Evolutionary conservation across 1,284 basidiomycete genomes (phyloP).

Genomic region (Agroathelia rolfsii): DNA sequence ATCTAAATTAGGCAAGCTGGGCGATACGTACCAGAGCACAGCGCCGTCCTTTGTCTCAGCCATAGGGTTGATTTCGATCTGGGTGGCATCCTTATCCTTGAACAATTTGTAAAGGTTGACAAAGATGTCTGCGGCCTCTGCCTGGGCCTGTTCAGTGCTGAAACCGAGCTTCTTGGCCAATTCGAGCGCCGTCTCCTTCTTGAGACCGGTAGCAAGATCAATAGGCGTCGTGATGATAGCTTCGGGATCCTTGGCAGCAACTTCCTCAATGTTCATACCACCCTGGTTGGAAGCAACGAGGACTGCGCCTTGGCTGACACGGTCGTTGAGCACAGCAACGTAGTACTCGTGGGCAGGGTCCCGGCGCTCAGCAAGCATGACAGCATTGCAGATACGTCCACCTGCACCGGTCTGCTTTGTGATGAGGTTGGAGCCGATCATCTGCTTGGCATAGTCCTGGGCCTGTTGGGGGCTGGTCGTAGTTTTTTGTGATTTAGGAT

Average conservation of each 20-base stretch:
- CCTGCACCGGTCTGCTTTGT: conserved; percentile 97
- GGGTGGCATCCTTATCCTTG: conserved; percentile 98
- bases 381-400: conserved; percentile 92
- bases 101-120: conserved; percentile 94
- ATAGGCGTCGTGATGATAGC: conserved; percentile 97
- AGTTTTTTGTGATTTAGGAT: conserved; percentile 6
- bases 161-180: conserved; percentile 92
- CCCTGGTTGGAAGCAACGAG: conserved; percentile 92
- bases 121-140: conserved; percentile 89
- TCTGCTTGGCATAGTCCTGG: conserved; percentile 79
- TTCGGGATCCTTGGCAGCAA: conserved; percentile 91
- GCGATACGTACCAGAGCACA: conserved; percentile 73
- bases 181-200: conserved; percentile 60
- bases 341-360: conserved; percentile 97
- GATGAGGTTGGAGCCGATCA: conserved; percentile 95
- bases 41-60: conserved; percentile 91
- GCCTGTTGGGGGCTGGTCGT: conserved; percentile 83
- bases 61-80: conserved; percentile 99
- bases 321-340: conserved; percentile 95
- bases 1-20: conserved; percentile 6
- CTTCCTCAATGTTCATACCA: conserved; percentile 99
- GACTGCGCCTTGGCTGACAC: conserved; percentile 81
- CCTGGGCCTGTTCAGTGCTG: conserved; percentile 60
- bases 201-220: conserved; percentile 79
- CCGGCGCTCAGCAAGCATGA: conserved; percentile 97